Conservation (phyloP, 768 basidiomycete species). For the Chalciporus piperatus region DNA sequence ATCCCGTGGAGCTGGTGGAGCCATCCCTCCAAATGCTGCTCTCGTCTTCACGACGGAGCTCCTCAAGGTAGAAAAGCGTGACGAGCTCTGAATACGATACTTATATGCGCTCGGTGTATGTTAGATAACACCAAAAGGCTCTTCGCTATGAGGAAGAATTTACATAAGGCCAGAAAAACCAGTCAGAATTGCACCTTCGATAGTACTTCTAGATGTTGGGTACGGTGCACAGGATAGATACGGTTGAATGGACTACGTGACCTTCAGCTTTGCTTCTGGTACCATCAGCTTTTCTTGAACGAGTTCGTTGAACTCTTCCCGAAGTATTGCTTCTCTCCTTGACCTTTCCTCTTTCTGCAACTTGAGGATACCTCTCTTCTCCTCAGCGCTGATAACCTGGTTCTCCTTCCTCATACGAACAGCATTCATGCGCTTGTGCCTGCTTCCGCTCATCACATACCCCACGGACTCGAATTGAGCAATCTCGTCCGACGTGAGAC, state of each 20-base stretch:
- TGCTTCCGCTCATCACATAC: constrained; percentile 96
- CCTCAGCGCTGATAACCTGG: constrained; percentile 98
- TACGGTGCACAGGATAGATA: not conserved
- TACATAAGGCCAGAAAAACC: not conserved
- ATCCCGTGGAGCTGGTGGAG: constrained; percentile 64
- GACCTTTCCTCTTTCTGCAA: constrained; percentile 92
- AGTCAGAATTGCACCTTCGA: not conserved
- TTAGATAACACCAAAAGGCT: not conserved
- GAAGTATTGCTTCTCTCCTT: constrained; percentile 83
- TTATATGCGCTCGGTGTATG: not conserved
- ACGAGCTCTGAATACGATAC: constrained; percentile 49
- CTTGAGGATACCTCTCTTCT: constrained; percentile 95
- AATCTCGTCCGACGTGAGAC: constrained; percentile 84
- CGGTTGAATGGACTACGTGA: constrained; percentile 4
- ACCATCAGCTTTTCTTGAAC: constrained; percentile 73
- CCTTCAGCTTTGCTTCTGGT: constrained; percentile 25
- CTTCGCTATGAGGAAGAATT: not conserved
- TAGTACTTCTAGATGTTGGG: not conserved
- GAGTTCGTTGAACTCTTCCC: constrained; percentile 87
- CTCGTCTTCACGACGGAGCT: constrained; percentile 89
- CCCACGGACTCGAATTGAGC: constrained; percentile 84
- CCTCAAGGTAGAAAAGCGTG: constrained; percentile 48
- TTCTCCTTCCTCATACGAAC: constrained; percentile 99
- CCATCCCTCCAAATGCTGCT: constrained; percentile 78
- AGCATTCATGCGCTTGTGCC: constrained; percentile 97